Conservation (phyloP, 2,329 filamentous ascomycete genomes). For the Alternaria arbusti region DNA sequence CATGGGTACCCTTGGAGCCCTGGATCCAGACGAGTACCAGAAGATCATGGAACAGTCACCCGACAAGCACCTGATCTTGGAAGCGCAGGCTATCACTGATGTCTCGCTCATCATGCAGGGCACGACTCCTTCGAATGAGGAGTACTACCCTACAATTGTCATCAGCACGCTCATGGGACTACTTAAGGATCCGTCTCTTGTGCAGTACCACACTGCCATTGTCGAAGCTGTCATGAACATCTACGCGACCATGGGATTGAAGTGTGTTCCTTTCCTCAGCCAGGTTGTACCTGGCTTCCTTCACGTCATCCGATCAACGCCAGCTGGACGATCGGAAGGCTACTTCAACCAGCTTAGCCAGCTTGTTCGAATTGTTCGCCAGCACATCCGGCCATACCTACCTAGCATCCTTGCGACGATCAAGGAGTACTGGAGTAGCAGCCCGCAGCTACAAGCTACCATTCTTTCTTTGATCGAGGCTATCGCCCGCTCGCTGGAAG, state of each 20-base stretch:
- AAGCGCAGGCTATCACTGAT: conserved; percentile 78
- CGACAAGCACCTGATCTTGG: conserved; percentile 74
- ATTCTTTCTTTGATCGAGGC: conserved; percentile 92
- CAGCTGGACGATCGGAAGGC: conserved; percentile 80
- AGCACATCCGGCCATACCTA: conserved; percentile 92
- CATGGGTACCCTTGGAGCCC: conserved; percentile 90
- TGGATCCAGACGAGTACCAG: conserved; percentile 96
- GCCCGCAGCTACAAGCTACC: conserved; percentile 82
- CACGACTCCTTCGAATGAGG: conserved; percentile 92
- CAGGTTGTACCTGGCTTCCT: conserved; percentile 96
- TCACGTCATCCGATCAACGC: conserved; percentile 82
- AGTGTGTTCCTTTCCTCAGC: conserved; percentile 93
- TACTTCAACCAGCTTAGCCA: conserved; percentile 98
- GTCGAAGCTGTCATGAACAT: conserved; percentile 99
- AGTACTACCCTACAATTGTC: conserved; percentile 97
- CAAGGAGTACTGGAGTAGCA: conserved; percentile 87
- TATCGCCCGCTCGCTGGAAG: conserved; percentile 90
- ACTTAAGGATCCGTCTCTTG: conserved; percentile 85
- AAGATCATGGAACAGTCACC: conserved; percentile 90
- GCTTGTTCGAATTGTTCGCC: conserved; percentile 90
- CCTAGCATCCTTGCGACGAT: conserved; percentile 85
- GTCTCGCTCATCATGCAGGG: conserved; percentile 98
- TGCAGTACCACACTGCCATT: conserved; percentile 89
- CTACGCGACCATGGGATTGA: conserved; percentile 92
- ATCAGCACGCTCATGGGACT: conserved; percentile 95